These are phyloP conservation scores for Podospora sp. DNA, from an alignment of 495 filamentous ascomycete genomes.

Conservation along the genomic window DNA sequence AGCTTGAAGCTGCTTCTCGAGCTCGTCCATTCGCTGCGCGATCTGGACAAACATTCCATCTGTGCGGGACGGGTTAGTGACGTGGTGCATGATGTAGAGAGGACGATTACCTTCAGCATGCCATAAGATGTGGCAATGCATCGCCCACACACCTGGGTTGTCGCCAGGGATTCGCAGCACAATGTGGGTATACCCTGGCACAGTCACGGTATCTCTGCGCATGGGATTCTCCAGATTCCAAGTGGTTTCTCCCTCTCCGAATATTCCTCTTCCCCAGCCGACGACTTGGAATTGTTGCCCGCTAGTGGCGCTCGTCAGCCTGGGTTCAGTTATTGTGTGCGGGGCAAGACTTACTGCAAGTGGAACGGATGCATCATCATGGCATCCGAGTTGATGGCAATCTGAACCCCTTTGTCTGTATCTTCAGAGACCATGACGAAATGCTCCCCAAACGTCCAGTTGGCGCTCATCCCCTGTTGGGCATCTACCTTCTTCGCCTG, in stretches of 20 bases:
- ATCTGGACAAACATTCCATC: conserved; percentile 17
- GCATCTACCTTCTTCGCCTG: not conserved
- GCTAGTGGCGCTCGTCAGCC: too few relatives aligned
- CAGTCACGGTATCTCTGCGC: conserved; percentile 58
- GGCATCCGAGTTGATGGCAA: conserved; percentile 14
- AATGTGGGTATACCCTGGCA: conserved; percentile 42
- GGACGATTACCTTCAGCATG: conserved; percentile 33
- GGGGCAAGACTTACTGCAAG: conserved; percentile 9
- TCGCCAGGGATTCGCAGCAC: conserved; percentile 55
- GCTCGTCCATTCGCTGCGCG: conserved; percentile 8
- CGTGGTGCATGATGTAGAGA: not conserved
- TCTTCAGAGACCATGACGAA: conserved; percentile 16
- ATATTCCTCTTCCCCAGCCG: conserved; percentile 6
- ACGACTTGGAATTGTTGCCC: conserved; percentile 18
- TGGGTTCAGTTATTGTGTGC: not conserved
- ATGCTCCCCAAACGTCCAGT: conserved; percentile 5
- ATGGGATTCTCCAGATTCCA: conserved; percentile 47
- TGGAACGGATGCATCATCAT: conserved; percentile 21
- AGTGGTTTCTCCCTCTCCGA: conserved; percentile 3
- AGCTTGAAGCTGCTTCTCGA: not conserved
- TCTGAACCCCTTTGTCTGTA: conserved; percentile 4
- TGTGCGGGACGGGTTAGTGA: not conserved
- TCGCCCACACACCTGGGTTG: conserved; percentile 55
- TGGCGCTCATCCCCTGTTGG: not conserved
- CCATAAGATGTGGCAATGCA: conserved; percentile 59